Percentiles rank a stretch among this genome's conserved stretches.
Conservation (phyloP, 140 eudicot species). For the Bidens hawaiensis region DNA sequence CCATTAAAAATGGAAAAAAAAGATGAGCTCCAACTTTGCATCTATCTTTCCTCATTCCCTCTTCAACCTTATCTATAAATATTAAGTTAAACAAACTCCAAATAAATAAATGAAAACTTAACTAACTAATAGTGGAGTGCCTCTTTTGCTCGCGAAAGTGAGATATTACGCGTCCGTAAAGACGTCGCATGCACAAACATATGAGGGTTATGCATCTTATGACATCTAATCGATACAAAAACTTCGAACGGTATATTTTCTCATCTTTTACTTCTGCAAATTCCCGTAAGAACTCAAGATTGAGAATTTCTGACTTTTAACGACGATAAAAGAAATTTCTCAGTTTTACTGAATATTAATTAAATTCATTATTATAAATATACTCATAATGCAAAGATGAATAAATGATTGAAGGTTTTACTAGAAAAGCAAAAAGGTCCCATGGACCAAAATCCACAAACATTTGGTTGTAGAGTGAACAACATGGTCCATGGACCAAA, state of each 20-base stretch:
- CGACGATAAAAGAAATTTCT: too few species aligned
- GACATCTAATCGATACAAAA: too few species aligned
- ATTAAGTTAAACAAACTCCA: neutral
- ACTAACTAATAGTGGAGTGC: neutral
- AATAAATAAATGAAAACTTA: neutral
- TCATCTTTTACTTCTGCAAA: too few species aligned
- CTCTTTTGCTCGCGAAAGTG: neutral
- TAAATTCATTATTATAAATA: neutral
- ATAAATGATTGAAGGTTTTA: neutral
- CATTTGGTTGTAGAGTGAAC: too few species aligned
- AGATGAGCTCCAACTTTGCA: slow-evolving; percentile 21
- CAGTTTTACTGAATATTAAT: too few species aligned
- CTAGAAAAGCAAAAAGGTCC: neutral
- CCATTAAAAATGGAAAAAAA: slow-evolving; percentile 20
- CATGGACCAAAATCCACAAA: neutral
- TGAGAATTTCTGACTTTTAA: too few species aligned
- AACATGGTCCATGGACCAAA: too few species aligned
- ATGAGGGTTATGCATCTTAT: too few species aligned
- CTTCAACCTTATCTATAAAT: neutral
- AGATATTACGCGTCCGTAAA: neutral
- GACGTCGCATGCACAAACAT: too few species aligned
- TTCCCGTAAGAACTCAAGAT: too few species aligned
- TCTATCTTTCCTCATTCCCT: slow-evolving; percentile 6
- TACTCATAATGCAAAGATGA: neutral
- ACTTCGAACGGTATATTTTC: too few species aligned